phyloP scores from a whole-genome alignment of 2,329 filamentous ascomycete genomes.

The Penicillium thymicola region DNA sequence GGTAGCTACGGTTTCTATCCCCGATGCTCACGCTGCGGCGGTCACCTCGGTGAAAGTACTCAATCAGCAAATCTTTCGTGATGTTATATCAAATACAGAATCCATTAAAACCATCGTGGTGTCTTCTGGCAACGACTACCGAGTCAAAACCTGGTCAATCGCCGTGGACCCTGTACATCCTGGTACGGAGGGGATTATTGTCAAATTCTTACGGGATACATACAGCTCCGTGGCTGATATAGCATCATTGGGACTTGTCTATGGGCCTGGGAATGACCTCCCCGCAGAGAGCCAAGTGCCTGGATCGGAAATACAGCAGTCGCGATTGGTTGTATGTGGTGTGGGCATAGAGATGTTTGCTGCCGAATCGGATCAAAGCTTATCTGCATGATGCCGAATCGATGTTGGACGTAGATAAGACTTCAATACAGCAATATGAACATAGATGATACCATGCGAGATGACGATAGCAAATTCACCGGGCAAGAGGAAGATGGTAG shows the following conservation, averaged over 20 bases:
- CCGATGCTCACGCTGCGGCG: constrained; percentile 46
- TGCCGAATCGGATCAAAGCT: constrained; percentile 9
- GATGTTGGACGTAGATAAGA: constrained; percentile 14
- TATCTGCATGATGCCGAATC: constrained; percentile 12
- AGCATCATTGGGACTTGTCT: constrained; percentile 48
- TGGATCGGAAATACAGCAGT: neutral
- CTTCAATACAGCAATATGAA: neutral
- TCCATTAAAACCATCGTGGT: constrained; percentile 26
- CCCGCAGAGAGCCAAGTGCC: neutral
- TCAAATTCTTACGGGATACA: constrained; percentile 28
- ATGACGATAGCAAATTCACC: neutral
- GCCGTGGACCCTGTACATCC: constrained; percentile 25
- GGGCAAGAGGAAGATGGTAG: neutral
- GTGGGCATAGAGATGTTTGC: constrained; percentile 50
- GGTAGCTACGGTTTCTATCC: constrained; percentile 35
- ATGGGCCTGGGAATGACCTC: constrained; percentile 6
- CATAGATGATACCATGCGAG: neutral
- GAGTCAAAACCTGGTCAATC: constrained; percentile 45
- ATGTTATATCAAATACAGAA: neutral
- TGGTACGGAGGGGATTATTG: constrained; percentile 21
- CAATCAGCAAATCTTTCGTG: constrained; percentile 1
- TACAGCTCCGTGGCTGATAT: constrained; percentile 56
- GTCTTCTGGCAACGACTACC: constrained; percentile 47
- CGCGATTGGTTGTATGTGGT: constrained; percentile 44
- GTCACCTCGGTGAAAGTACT: constrained; percentile 41